Evolutionary conservation across 2,329 filamentous ascomycete genomes (phyloP).

Genomic region (Myriosclerotinia scirpicola): DNA sequence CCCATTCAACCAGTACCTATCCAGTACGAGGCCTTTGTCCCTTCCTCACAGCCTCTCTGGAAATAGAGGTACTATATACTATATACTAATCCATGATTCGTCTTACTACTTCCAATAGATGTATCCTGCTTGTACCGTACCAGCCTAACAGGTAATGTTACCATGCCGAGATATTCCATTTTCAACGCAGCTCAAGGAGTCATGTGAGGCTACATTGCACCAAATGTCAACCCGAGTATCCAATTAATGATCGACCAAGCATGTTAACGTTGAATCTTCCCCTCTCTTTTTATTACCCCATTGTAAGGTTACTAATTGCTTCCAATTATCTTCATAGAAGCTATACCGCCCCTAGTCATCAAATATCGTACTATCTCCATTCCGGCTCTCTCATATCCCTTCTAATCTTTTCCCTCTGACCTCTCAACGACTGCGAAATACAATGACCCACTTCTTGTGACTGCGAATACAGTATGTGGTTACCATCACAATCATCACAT

Average conservation of each 20-base stretch:
- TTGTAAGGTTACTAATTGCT: constrained; percentile 16
- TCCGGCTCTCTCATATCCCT: constrained; percentile 1
- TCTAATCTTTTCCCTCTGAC: constrained; percentile 5
- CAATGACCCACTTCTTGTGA: constrained; percentile 23
- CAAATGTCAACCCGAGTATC: constrained; percentile 15
- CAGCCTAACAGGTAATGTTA: constrained; percentile 14
- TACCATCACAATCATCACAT: constrained; percentile 21
- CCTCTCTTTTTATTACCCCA: constrained; percentile 18
- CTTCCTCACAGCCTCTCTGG: constrained; percentile 21
- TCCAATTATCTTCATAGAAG: constrained; percentile 17
- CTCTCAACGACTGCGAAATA: background rate
- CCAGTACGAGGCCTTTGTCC: background rate
- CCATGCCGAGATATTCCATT: constrained; percentile 13
- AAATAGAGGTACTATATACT: constrained; percentile 17
- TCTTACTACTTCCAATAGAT: constrained; percentile 16
- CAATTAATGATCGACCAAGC: constrained; percentile 21
- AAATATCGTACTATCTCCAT: constrained; percentile 14
- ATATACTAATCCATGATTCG: constrained; percentile 15
- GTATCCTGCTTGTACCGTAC: constrained; percentile 10
- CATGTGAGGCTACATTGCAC: constrained; percentile 19
- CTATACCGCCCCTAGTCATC: constrained; percentile 5
- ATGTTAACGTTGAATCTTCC: constrained; percentile 17
- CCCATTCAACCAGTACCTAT: background rate
- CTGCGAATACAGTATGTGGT: constrained; percentile 20
- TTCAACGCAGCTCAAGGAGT: constrained; percentile 5